Evolutionary conservation across 2,329 filamentous ascomycete genomes (phyloP).

Genomic region (Aspergillus sp.): DNA sequence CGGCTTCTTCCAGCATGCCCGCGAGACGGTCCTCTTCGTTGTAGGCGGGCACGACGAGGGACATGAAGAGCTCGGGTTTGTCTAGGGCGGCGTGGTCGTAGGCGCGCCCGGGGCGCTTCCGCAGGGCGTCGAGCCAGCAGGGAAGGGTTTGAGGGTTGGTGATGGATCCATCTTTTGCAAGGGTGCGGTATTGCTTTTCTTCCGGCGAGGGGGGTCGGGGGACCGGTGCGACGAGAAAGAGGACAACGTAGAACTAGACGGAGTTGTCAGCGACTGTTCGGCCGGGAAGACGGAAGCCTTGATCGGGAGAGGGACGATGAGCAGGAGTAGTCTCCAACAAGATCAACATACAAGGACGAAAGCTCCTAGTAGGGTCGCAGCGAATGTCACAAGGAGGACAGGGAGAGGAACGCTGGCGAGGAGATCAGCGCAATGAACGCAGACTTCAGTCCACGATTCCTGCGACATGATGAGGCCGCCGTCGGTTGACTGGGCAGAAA

Average conservation of each 20-base stretch:
- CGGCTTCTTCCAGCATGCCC: slow-evolving; percentile 85
- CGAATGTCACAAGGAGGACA: slow-evolving; percentile 26
- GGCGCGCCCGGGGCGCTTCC: slow-evolving; percentile 52
- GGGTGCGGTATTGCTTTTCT: slow-evolving; percentile 83
- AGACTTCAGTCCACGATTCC: slow-evolving; percentile 26
- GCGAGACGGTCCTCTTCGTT: slow-evolving; percentile 84
- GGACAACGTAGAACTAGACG: slow-evolving; percentile 60
- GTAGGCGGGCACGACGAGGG: slow-evolving; percentile 89
- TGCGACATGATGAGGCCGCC: slow-evolving; percentile 23
- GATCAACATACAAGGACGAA: slow-evolving; percentile 31
- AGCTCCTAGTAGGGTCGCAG: slow-evolving; percentile 29
- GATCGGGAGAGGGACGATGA: slow-evolving; percentile 5
- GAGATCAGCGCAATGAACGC: slow-evolving; percentile 31
- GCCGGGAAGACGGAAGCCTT: background rate
- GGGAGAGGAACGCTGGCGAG: slow-evolving; percentile 26
- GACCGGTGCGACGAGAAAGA: slow-evolving; percentile 74
- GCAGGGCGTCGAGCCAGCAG: slow-evolving; percentile 83
- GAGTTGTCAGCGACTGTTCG: background rate
- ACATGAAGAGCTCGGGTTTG: slow-evolving; percentile 77
- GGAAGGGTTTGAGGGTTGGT: slow-evolving; percentile 60
- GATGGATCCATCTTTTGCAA: slow-evolving; percentile 61
- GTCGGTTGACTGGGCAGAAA: background rate
- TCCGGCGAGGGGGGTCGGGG: slow-evolving; percentile 71
- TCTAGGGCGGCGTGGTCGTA: slow-evolving; percentile 56
- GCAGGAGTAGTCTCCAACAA: background rate